Conservation (phyloP, 257 asterid species). For the Jasminum sambac region DNA sequence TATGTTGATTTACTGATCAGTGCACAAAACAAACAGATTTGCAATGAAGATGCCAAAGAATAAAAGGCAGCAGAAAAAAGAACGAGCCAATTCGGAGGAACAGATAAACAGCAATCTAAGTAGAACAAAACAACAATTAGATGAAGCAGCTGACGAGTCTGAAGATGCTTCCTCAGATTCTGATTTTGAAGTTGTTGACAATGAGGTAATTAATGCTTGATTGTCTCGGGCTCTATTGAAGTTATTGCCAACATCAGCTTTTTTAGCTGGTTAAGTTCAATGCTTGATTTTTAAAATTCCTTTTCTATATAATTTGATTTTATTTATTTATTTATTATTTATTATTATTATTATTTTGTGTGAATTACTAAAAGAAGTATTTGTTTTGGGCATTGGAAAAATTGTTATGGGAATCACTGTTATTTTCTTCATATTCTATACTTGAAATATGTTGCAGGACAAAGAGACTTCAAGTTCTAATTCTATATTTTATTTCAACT, state of each 20-base stretch:
- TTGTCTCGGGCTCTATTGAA: not conserved
- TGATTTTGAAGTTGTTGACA: slow-evolving; percentile 28
- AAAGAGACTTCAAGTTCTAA: not conserved
- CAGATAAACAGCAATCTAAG: slow-evolving; percentile 24
- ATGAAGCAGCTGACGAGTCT: slow-evolving; percentile 31
- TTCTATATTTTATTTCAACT: not conserved
- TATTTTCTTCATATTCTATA: not conserved
- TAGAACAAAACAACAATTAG: slow-evolving; percentile 30
- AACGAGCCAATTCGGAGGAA: slow-evolving; percentile 25
- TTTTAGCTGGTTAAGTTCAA: not conserved
- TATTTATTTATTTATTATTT: too few relatives aligned
- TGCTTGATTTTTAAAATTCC: not conserved
- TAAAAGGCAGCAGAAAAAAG: slow-evolving; percentile 16
- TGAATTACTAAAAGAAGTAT: too few relatives aligned
- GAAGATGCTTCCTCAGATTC: slow-evolving; percentile 38
- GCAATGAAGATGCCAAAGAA: slow-evolving; percentile 18
- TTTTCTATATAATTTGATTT: too few relatives aligned
- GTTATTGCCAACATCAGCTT: too few relatives aligned
- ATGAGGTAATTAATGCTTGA: slow-evolving; percentile 27
- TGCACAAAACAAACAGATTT: slow-evolving; percentile 18
- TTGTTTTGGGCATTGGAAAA: slow-evolving; percentile 2
- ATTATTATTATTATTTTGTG: too few relatives aligned
- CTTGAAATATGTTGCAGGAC: not conserved
- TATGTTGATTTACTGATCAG: not conserved
- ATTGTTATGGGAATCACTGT: not conserved